Base-by-base conservation (phyloP, 2,329 filamentous ascomycete species). In the Xylariaceae sp. region DNA sequence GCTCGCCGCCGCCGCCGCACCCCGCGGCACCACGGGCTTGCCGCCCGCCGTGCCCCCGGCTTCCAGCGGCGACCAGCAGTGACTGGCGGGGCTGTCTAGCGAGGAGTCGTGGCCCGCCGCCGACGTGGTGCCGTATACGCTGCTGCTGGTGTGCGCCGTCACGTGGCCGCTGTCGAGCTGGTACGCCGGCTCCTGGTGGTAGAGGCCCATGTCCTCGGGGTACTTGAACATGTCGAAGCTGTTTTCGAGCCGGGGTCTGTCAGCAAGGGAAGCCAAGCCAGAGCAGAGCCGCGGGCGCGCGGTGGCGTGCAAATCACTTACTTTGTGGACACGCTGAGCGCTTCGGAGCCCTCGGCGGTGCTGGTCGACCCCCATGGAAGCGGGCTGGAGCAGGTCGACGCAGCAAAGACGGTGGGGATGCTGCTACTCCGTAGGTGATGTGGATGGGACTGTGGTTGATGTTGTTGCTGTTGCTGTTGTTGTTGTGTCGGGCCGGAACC, bases 81-180 rank as follows among this genome's bases (percentile, higher is more conserved):
- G n/a, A 29, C 45, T 43, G 2, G 42, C 33, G 24, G 47, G 31
- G 32, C 49, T 49, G 32, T 51, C 47, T 14, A 52, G 21, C 26
- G 50, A 46, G 2, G 45, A 51, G 19, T 46, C 46, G n/a, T n/a
- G n/a, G n/a, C n/a, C n/a, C n/a, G n/a, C n/a, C n/a, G n/a, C n/a
- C 3, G 53, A 47, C 5, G 51, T 49, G 3, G 52, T 47, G 8
- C 51, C 43, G 36, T 54, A 53, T n/a, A n/a, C n/a, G n/a, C n/a
- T n/a, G n/a, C n/a, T n/a, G 29, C 50, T 42, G 12, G 47, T 42
- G 21, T 39, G 38, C 14, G 47, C 40, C 15, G 49, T 27, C 19
- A 53, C 38, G 9, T 46, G 42, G 1, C 51, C 50, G 21, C 21
- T 23, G 17, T 51, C 51, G 24, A 53, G 16, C 9, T 44, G 42